Evolutionary conservation across 2,329 filamentous ascomycete species (phyloP), one percentile per base, ranked within the genome.

Genomic region (Thelonectria rubi): DNA sequence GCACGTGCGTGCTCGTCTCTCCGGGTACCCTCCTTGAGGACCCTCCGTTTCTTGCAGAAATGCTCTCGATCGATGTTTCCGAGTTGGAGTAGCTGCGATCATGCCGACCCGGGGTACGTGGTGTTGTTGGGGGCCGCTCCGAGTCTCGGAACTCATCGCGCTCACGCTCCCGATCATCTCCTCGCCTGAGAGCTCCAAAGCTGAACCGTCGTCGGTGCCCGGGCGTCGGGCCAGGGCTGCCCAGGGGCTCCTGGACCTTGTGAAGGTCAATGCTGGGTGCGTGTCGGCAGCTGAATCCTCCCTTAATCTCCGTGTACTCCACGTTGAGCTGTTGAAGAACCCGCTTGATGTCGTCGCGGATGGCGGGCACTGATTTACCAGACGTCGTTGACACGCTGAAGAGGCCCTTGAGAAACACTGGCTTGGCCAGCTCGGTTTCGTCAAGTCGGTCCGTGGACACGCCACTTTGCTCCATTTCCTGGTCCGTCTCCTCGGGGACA

Each of bases 381-480:
- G 93, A 97, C 7, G 95, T 99, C 0, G 95, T 99, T 4, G 93
- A 96, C 55, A 98, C 95, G 72, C 94, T 98, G 80, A 99, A 98
- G 17, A 99, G 84, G 5, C 95, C 95, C 78, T 98, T 99, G 59
- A 99, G 86, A 76, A 91, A 98, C 3, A 98, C 95, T 0, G 95
- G 95, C 76, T 97, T 97, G 55, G 94, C 89, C 63, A 94, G 86
- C 68, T 96, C 93, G 5, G 91, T 88, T 68, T 86, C 88, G 63
- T 87, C 84, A 10, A 89, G 76, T 21, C 85, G 80, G 42, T 90
- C 87, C 2, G 84, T 86, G 9, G 87, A 89, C 26, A 83, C 77
- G 3, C 86, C 85, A 60, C 86, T 88, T 34, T 82, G 81, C 60
- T 88, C 85, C 24, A 92, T 79, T 59, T 97, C 93, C 50, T 89